Conservation (phyloP, 495 filamentous ascomycete species). For the Beverwykella pulmonaria region DNA sequence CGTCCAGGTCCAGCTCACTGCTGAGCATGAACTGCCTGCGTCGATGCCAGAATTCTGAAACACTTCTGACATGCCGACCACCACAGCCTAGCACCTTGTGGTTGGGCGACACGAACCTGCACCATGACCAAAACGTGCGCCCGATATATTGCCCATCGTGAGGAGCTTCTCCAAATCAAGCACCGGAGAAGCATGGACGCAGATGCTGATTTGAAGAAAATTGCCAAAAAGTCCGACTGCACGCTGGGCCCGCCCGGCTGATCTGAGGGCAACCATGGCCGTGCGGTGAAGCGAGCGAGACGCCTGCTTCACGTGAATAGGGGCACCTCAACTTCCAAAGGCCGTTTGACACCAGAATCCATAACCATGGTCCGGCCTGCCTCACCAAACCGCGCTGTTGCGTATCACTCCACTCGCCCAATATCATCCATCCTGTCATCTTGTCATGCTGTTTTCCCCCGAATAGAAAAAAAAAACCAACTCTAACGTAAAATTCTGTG, state of each 20-base stretch:
- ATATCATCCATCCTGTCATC: not conserved
- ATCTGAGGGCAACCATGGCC: slow-evolving; percentile 16
- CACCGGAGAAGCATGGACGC: not conserved
- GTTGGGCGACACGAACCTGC: slow-evolving; percentile 1
- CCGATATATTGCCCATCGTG: slow-evolving; percentile 25
- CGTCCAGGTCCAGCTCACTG: not conserved
- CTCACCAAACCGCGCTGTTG: not conserved
- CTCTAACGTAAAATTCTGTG: not conserved
- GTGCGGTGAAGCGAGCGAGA: not conserved
- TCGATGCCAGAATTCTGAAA: slow-evolving; percentile 1
- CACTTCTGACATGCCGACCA: not conserved
- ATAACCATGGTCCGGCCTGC: slow-evolving; percentile 7
- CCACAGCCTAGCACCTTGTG: not conserved
- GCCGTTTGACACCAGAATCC: not conserved
- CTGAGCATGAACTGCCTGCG: too few species aligned
- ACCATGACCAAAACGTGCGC: slow-evolving; percentile 13
- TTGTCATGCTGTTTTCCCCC: not conserved
- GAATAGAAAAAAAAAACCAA: not conserved
- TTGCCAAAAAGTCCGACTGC: slow-evolving; percentile 17
- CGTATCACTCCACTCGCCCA: slow-evolving; percentile 19
- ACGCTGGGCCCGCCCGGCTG: slow-evolving; percentile 16
- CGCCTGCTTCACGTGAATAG: slow-evolving; percentile 20
- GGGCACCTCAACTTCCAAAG: not conserved
- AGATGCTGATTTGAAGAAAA: slow-evolving; percentile 14
- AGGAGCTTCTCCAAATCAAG: slow-evolving; percentile 26